Evolutionary conservation across 805 yeast genomes (phyloP).

Genomic region (Brettanomyces sp.): DNA sequence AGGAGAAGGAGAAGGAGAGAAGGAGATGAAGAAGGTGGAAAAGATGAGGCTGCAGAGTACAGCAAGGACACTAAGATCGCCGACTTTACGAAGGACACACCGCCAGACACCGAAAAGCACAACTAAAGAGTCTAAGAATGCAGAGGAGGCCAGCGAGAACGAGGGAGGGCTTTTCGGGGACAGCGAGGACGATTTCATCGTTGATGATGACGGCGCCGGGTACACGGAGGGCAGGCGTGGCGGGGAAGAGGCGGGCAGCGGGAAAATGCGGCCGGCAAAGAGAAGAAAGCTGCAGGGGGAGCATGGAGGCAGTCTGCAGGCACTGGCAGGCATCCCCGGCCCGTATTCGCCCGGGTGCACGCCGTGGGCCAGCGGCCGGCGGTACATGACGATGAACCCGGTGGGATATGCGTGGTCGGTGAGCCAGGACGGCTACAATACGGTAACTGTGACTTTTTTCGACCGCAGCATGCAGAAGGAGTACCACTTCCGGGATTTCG

Average conservation of each 20-base stretch:
- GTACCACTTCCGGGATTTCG: slow-evolving; percentile 74
- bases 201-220: slow-evolving; percentile 59
- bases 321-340: not conserved
- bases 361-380: slow-evolving; percentile 57
- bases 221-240: slow-evolving; percentile 1
- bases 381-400: slow-evolving; percentile 73
- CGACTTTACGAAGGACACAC: not conserved
- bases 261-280: not conserved
- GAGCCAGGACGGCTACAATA: slow-evolving; percentile 45
- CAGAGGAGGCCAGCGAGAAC: not conserved
- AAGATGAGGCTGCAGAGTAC: slow-evolving; percentile 14
- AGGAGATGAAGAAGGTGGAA: slow-evolving; percentile 9
- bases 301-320: not conserved
- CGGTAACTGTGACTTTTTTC: slow-evolving; percentile 81
- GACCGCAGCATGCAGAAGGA: slow-evolving; percentile 70
- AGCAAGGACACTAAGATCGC: slow-evolving; percentile 22
- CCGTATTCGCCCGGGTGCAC: slow-evolving; percentile 87
- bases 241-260: not conserved
- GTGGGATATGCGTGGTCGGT: slow-evolving; percentile 80
- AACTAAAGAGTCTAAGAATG: not conserved
- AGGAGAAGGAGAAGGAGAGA: slow-evolving; percentile 9
- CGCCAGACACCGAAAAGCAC: not conserved
- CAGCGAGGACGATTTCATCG: slow-evolving; percentile 43
- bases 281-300: not conserved
- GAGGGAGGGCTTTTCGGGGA: slow-evolving; percentile 23